Conservation (phyloP, 2,329 filamentous ascomycete genomes). For the Massarina eburnea region DNA sequence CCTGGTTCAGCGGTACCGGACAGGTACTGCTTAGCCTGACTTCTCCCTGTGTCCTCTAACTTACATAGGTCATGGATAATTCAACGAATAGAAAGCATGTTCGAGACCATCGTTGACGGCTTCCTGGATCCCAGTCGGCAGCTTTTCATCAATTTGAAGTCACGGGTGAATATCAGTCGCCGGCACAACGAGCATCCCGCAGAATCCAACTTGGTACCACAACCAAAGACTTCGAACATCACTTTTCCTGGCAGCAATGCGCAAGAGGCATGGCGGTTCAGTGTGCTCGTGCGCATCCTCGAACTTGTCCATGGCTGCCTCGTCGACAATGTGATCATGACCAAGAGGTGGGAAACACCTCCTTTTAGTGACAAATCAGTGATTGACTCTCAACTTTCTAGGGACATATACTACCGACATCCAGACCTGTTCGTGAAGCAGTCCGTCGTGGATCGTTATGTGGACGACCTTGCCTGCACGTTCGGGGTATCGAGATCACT, state of each 20-base stretch:
- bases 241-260: conserved; percentile 58
- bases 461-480: conserved; percentile 74
- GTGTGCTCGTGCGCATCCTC: conserved; percentile 59
- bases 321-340: conserved; percentile 50
- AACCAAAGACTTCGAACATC: conserved; percentile 27
- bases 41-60: conserved; percentile 6
- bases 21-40: conserved; percentile 3
- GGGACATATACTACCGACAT: conserved; percentile 79
- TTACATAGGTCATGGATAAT: conserved; percentile 45
- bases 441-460: conserved; percentile 66
- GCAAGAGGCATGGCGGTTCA: conserved; percentile 61
- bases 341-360: conserved; percentile 53
- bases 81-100: conserved; percentile 58
- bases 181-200: conserved; percentile 11
- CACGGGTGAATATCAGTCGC: conserved; percentile 28
- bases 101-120: conserved; percentile 55
- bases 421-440: conserved; percentile 72
- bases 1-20: not conserved
- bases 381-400: conserved; percentile 40
- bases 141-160: conserved; percentile 54
- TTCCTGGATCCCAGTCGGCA: conserved; percentile 52
- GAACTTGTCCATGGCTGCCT: conserved; percentile 58
- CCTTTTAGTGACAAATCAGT: not conserved
- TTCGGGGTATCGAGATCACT: conserved; percentile 64
- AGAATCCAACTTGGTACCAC: conserved; percentile 8